Percentiles rank a stretch among this genome's conserved stretches.
These are phyloP conservation scores for Solanum peruvianum DNA, from an alignment of 257 asterid species.

Conservation along the genomic window DNA sequence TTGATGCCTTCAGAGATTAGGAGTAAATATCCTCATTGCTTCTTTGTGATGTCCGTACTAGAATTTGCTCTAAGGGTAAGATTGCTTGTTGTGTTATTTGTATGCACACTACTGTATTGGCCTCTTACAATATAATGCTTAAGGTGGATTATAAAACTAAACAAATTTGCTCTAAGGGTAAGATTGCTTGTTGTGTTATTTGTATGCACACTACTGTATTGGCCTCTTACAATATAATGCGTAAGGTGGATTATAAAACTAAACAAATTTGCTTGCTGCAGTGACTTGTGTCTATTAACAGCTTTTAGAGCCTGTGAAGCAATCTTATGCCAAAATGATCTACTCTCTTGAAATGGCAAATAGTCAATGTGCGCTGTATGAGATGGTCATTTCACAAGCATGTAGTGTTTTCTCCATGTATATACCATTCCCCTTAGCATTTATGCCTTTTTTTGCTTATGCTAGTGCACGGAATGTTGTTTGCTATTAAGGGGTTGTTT, in stretches of 20 bases:
- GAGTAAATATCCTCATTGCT: not conserved
- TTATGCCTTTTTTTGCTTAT: not conserved
- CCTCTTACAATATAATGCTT: not conserved
- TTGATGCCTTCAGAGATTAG: not conserved
- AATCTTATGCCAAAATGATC: not conserved
- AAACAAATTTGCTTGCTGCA: not conserved
- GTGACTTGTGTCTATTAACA: not conserved
- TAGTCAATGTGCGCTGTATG: not conserved
- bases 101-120: not conserved
- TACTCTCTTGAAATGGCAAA: not conserved
- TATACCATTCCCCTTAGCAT: not conserved
- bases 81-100: not conserved
- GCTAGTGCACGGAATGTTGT: not conserved
- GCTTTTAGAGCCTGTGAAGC: not conserved
- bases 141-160: not conserved
- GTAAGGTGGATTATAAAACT: not conserved
- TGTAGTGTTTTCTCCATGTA: not conserved
- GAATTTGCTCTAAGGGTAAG: not conserved
- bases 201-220: not conserved
- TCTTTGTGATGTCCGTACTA: not conserved
- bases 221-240: not conserved
- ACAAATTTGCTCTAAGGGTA: not conserved
- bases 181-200: not conserved
- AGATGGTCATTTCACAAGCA: not conserved
- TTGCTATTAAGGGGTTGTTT: not conserved